Evolutionary conservation across 2,329 filamentous ascomycete genomes (phyloP).

Genomic region (Dothiorella sarmentorum): DNA sequence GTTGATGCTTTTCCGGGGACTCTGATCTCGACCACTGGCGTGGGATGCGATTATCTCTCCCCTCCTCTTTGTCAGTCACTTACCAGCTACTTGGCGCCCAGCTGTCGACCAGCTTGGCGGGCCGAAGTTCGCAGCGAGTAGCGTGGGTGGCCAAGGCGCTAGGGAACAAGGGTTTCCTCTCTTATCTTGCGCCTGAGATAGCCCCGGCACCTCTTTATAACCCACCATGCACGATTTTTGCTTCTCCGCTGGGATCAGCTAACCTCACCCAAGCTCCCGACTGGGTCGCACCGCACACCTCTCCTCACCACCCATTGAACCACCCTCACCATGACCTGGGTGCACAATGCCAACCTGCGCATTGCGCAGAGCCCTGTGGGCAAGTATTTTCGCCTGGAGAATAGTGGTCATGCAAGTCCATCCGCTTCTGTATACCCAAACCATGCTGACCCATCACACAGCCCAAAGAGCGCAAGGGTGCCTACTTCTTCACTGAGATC

Average conservation of each 20-base stretch:
- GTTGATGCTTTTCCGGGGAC: too few relatives aligned
- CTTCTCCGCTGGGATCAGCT: neutral
- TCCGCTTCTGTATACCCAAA: conserved; percentile 16
- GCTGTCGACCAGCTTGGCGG: neutral
- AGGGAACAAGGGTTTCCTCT: neutral
- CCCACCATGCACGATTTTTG: neutral
- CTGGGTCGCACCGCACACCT: too few relatives aligned
- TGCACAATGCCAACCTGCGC: conserved; percentile 33
- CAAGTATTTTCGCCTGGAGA: conserved; percentile 68
- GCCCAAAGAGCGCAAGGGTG: conserved; percentile 68
- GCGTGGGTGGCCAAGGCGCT: neutral
- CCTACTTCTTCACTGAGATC: conserved; percentile 78
- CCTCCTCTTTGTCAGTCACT: too few relatives aligned
- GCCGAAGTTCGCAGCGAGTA: neutral
- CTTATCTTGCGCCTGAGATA: conserved; percentile 1
- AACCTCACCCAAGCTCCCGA: neutral
- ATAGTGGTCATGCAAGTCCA: conserved; percentile 71
- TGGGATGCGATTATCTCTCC: too few relatives aligned
- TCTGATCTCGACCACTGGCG: too few relatives aligned
- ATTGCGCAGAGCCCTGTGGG: conserved; percentile 36
- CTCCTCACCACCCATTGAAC: too few relatives aligned
- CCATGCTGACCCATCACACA: conserved; percentile 32
- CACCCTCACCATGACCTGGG: conserved; percentile 21
- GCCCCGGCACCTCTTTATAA: conserved; percentile 5
- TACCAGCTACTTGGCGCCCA: conserved; percentile 10